Conservation (phyloP, 2,329 filamentous ascomycete genomes). For the Ophiosphaerella narmari region DNA sequence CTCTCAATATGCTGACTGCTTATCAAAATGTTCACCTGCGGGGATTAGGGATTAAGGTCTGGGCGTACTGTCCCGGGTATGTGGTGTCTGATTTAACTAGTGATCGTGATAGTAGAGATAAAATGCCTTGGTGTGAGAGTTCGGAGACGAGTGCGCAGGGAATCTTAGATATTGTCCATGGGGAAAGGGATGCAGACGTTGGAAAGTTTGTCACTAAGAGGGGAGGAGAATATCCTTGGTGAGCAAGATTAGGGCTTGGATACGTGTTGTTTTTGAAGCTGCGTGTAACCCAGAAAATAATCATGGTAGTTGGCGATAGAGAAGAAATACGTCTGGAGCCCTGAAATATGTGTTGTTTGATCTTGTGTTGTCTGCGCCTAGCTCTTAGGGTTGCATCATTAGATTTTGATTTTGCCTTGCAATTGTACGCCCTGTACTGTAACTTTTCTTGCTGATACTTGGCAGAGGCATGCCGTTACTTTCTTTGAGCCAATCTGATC, state of each 20-base stretch:
- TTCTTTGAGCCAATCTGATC: not conserved
- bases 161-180: conserved; percentile 36
- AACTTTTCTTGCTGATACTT: too few species aligned
- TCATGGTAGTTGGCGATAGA: too few species aligned
- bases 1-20: conserved; percentile 43
- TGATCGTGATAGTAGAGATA: conserved; percentile 22
- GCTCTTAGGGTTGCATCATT: too few species aligned
- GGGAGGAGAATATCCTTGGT: conserved; percentile 30
- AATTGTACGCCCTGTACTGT: too few species aligned
- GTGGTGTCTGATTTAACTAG: conserved; percentile 33
- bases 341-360: too few species aligned
- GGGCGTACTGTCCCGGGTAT: conserved; percentile 38
- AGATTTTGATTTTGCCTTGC: too few species aligned
- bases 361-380: too few species aligned
- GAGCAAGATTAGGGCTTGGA: too few species aligned
- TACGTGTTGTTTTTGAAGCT: too few species aligned
- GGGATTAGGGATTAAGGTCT: conserved; percentile 31
- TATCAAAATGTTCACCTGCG: conserved; percentile 47
- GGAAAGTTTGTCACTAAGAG: conserved; percentile 29
- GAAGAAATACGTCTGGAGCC: too few species aligned
- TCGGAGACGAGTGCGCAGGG: conserved; percentile 40
- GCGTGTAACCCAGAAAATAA: too few species aligned
- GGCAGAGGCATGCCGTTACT: too few species aligned
- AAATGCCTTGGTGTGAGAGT: conserved; percentile 25
- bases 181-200: conserved; percentile 35